Conservation (phyloP, 805 yeast genomes). For the Tetrapisispora iriomotensis region DNA sequence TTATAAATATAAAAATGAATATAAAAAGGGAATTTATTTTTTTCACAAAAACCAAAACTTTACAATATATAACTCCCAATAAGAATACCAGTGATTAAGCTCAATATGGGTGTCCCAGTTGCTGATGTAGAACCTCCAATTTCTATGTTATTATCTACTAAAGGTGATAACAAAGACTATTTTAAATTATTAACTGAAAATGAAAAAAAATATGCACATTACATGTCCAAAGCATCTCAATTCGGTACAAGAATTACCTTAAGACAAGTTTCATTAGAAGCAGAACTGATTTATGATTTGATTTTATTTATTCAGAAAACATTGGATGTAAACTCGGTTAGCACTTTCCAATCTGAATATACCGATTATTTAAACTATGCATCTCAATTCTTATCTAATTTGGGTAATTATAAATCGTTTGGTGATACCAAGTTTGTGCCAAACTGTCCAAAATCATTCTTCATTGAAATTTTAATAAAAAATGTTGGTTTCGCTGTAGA, state of each 20-base stretch:
- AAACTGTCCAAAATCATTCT: slow-evolving; percentile 37
- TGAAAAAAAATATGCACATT: slow-evolving; percentile 71
- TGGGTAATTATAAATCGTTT: slow-evolving; percentile 76
- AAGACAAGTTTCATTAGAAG: slow-evolving; percentile 74
- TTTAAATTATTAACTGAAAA: slow-evolving; percentile 52
- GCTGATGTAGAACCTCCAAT: slow-evolving; percentile 65
- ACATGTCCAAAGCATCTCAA: slow-evolving; percentile 73
- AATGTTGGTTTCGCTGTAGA: neutral
- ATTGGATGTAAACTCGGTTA: slow-evolving; percentile 32
- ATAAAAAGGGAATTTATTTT: too few relatives aligned
- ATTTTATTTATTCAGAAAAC: slow-evolving; percentile 49
- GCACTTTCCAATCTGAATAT: slow-evolving; percentile 28
- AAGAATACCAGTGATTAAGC: too few relatives aligned
- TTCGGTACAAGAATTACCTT: slow-evolving; percentile 73
- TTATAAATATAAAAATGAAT: too few relatives aligned
- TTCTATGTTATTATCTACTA: slow-evolving; percentile 50
- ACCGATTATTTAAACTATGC: slow-evolving; percentile 56
- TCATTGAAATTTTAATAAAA: slow-evolving; percentile 17
- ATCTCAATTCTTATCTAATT: slow-evolving; percentile 62
- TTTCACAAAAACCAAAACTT: too few relatives aligned
- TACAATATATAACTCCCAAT: too few relatives aligned
- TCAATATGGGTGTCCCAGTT: neutral
- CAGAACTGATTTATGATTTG: slow-evolving; percentile 66
- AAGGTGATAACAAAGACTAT: slow-evolving; percentile 54
- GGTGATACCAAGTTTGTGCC: slow-evolving; percentile 88